These are phyloP conservation scores for Fimicolochytrium jonesii DNA, from an alignment of 192 early-diverging fungal species.

Conservation along the genomic window DNA sequence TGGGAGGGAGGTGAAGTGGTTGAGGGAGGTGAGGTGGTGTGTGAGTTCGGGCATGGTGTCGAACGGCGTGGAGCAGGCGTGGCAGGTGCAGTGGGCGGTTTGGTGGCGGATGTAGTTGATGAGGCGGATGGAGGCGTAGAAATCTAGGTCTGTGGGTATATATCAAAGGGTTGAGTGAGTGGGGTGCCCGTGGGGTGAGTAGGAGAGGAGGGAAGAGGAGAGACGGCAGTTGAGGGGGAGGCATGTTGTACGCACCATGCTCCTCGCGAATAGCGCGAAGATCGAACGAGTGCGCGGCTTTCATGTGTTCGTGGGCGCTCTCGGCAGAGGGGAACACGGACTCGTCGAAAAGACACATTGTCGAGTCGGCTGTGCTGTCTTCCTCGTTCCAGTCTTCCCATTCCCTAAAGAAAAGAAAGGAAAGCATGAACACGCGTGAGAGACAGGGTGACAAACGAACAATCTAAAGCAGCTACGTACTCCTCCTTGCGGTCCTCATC, in stretches of 20 bases:
- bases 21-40: constrained; percentile 51
- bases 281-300: constrained; percentile 71
- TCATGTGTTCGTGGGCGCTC: constrained; percentile 69
- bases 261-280: constrained; percentile 45
- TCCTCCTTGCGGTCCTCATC: constrained; percentile 67
- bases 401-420: constrained; percentile 5
- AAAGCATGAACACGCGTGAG: background rate
- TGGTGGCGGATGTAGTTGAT: constrained; percentile 82
- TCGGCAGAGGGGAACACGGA: constrained; percentile 56
- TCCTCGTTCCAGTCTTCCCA: constrained; percentile 39
- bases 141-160: constrained; percentile 64
- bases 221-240: background rate
- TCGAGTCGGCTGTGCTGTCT: constrained; percentile 71
- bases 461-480: constrained; percentile 29
- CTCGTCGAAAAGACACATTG: constrained; percentile 80
- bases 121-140: constrained; percentile 77
- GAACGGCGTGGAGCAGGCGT: constrained; percentile 59
- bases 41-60: constrained; percentile 42
- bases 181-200: background rate
- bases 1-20: constrained; percentile 21
- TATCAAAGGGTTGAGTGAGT: no score
- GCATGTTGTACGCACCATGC: background rate
- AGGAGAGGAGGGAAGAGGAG: constrained; percentile 1
- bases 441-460: background rate
- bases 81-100: constrained; percentile 61